phyloP scores from a whole-genome alignment of 2,329 filamentous ascomycete species.

The Orbilia blumenaviensis region DNA sequence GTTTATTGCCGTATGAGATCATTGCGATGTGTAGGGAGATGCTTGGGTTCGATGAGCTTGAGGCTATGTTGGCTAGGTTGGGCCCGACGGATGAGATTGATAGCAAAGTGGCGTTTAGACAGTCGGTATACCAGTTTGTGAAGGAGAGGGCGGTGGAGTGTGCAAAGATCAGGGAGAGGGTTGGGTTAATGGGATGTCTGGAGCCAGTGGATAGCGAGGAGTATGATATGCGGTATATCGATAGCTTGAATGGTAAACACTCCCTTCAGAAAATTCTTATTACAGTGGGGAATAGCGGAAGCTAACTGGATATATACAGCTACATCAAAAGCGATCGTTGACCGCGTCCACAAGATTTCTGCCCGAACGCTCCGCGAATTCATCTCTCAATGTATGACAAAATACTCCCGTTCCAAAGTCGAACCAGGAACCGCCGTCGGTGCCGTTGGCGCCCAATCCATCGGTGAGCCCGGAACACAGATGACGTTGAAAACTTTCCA shows the following conservation, averaged over 20 bases:
- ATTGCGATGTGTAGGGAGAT: conserved; percentile 68
- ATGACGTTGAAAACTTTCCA: conserved; percentile 99
- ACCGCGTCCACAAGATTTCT: conserved; percentile 86
- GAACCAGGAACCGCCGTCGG: conserved; percentile 96
- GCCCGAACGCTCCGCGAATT: conserved; percentile 76
- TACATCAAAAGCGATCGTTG: conserved; percentile 62
- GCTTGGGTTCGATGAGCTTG: conserved; percentile 55
- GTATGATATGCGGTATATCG: conserved; percentile 48
- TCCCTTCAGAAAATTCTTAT: neutral
- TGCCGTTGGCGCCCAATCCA: conserved; percentile 95
- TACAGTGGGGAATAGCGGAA: neutral
- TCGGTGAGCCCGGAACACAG: conserved; percentile 96
- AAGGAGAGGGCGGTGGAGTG: conserved; percentile 39
- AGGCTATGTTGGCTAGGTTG: conserved; percentile 53
- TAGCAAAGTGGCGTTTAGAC: conserved; percentile 66
- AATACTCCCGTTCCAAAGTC: conserved; percentile 89
- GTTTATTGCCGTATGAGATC: conserved; percentile 79
- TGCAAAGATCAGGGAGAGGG: conserved; percentile 33
- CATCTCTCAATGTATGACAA: conserved; percentile 81
- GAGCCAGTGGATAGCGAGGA: conserved; percentile 48
- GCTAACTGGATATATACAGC: neutral
- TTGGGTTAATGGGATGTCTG: conserved; percentile 45
- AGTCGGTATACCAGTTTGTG: conserved; percentile 37
- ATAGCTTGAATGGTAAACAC: conserved; percentile 36
- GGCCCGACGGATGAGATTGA: conserved; percentile 64